A percentile compares a stretch with the other conserved stretches of the same genome.
phyloP scores from a whole-genome alignment of 352 stramenopile species.

The Blastocystis sp. region DNA sequence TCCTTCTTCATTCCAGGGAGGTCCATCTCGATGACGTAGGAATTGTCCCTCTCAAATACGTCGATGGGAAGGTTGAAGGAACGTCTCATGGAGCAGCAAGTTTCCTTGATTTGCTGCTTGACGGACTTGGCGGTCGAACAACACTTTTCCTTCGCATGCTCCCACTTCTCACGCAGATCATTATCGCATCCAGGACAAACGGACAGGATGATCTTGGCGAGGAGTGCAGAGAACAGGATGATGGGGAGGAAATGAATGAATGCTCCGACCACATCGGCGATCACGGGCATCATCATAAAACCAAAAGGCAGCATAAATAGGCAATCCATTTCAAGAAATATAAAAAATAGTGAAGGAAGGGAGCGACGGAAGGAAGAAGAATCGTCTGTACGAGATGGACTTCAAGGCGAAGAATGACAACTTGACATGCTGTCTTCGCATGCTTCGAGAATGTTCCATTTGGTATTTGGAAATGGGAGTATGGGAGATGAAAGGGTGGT shows the following conservation, averaged over 20 bases:
- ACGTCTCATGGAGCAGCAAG: background rate
- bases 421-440: too few species aligned
- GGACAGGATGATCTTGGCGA: background rate
- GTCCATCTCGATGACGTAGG: conserved; percentile 31
- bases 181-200: background rate
- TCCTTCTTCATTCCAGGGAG: conserved; percentile 56
- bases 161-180: background rate
- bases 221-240: background rate
- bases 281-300: background rate
- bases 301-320: background rate
- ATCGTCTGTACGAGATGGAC: too few species aligned
- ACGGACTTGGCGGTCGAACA: background rate
- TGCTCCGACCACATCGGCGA: background rate
- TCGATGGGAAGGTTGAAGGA: background rate
- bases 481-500: too few species aligned
- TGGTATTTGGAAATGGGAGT: too few species aligned
- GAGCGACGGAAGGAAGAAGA: too few species aligned
- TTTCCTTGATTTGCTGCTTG: too few species aligned
- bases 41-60: conserved; percentile 22
- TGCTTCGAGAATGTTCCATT: too few species aligned
- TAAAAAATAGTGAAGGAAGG: too few species aligned
- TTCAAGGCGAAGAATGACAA: too few species aligned
- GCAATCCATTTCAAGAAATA: too few species aligned
- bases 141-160: background rate
- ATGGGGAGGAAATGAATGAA: background rate